Evolutionary conservation across 1,284 basidiomycete genomes (phyloP), one percentile per base, ranked within the genome.

Genomic region (Ustilago trichophora): DNA sequence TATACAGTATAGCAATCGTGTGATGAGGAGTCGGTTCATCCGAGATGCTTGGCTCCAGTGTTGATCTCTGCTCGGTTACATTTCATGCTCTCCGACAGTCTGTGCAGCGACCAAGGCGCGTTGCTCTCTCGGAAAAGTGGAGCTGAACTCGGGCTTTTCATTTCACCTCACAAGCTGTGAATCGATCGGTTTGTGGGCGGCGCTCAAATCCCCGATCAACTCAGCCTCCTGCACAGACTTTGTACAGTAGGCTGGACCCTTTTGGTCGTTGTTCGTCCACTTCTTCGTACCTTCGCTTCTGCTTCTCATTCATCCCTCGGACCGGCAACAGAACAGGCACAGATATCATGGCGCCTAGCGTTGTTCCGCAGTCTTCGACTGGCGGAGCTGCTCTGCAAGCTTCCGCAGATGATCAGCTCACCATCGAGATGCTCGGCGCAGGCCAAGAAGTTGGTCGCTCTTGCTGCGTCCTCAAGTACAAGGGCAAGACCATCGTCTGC

Each of bases 381-480:
- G 66, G 60, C 31, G 48, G 48, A 21, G 51, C 52, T 18, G 52
- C 66, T 24, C 32, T 69, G 37, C 60, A 59, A 26, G 59, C 55
- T 6, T 64, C 66, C 16, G 51, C 51, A 22, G 66, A 69, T 25
- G 66, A 69, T 24, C 66, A 69, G 48, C 75, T 82, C 48, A 72
- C 72, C 70, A 88, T 98, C 35, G 96, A 92, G 16, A 87, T 96
- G 80, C 87, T 97, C 19, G 94, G 94, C 67, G 93, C 95, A 18
- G 94, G 95, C 8, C 94, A 97, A 83, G 95, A 98, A 83, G 96
- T 98, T 54, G 95, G 95, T 8, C 85, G 95, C 50, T 95, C 92
- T 3, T 99, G 95, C 82, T 98, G 96, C 82, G 93, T 98, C 31
- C 86, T 99, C 66, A 90, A 69, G 3, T 81, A 78, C 54, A 81